Evolutionary conservation across 495 filamentous ascomycete genomes (phyloP).

Genomic region (Chaetomium tenue): DNA sequence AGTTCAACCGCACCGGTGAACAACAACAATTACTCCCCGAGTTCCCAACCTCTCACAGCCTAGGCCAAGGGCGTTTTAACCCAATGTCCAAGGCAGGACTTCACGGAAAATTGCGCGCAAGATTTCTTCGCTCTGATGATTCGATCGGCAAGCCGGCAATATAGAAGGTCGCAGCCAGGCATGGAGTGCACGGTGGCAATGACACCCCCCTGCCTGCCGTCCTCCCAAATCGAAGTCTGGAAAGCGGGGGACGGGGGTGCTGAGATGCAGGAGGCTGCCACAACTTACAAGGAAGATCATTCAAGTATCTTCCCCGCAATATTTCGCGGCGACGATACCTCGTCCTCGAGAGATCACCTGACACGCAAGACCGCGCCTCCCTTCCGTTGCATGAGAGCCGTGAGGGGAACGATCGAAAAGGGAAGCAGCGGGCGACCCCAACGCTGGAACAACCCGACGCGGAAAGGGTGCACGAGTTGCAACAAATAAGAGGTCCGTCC

Average conservation of each 20-base stretch:
- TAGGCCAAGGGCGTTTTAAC: no score
- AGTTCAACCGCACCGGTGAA: no score
- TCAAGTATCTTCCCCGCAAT: slow-evolving; percentile 3
- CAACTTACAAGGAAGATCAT: neutral
- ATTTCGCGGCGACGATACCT: neutral
- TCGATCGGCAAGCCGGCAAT: neutral
- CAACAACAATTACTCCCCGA: no score
- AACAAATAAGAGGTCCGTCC: slow-evolving; percentile 9
- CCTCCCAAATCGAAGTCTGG: neutral
- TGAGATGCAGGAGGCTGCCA: neutral
- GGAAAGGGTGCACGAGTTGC: slow-evolving; percentile 4
- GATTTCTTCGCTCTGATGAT: no score
- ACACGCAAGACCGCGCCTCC: slow-evolving; percentile 5
- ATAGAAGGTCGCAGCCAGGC: neutral
- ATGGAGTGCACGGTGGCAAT: neutral
- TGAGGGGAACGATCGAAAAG: slow-evolving; percentile 18
- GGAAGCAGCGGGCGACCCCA: slow-evolving; percentile 12
- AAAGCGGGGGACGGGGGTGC: neutral
- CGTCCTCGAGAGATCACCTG: slow-evolving; percentile 2
- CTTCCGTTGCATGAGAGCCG: slow-evolving; percentile 3
- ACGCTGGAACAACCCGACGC: slow-evolving; percentile 2
- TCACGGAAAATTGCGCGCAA: no score
- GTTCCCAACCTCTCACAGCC: no score
- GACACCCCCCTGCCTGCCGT: neutral
- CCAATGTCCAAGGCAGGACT: no score